phyloP scores from a whole-genome alignment of 148 eudicot species.

The Amaranthus palmeri region DNA sequence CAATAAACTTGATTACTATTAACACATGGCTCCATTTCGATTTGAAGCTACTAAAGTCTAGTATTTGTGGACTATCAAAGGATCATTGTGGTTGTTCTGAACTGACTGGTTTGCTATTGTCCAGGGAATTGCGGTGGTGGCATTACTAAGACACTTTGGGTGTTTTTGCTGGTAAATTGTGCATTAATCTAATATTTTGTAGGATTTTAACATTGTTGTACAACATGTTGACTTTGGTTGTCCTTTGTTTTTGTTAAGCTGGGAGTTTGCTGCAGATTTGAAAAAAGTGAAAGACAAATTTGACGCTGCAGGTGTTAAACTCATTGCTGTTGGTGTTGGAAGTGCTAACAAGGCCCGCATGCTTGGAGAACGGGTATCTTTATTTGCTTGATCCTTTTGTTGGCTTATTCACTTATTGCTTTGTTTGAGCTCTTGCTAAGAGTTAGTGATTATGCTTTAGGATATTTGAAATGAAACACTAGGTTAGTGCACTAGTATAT shows the following conservation, averaged over 20 bases:
- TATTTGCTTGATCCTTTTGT: not conserved
- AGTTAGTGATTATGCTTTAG: too few species aligned
- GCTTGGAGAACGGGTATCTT: constrained; percentile 69
- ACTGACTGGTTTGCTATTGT: constrained; percentile 7
- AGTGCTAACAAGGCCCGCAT: constrained; percentile 72
- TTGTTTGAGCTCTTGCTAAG: too few species aligned
- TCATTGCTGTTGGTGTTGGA: constrained; percentile 95
- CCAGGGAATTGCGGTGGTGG: constrained; percentile 88
- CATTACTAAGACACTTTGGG: constrained; percentile 90
- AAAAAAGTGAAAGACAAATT: constrained; percentile 58
- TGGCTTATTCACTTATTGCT: too few species aligned
- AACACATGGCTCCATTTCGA: not conserved
- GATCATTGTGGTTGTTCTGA: not conserved
- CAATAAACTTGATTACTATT: not conserved
- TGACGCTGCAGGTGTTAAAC: constrained; percentile 81
- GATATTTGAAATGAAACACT: too few species aligned
- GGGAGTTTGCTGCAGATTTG: constrained; percentile 82
- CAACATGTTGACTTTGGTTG: not conserved
- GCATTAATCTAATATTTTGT: not conserved
- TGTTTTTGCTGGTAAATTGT: constrained; percentile 75
- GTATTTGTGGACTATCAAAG: constrained; percentile 1
- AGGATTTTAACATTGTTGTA: not conserved
- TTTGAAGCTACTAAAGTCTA: not conserved
- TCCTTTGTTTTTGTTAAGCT: constrained; percentile 36
- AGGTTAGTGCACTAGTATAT: too few species aligned